Base-by-base conservation (phyloP, 2,329 filamentous ascomycete species). In the Aspergillus uvarum region DNA sequence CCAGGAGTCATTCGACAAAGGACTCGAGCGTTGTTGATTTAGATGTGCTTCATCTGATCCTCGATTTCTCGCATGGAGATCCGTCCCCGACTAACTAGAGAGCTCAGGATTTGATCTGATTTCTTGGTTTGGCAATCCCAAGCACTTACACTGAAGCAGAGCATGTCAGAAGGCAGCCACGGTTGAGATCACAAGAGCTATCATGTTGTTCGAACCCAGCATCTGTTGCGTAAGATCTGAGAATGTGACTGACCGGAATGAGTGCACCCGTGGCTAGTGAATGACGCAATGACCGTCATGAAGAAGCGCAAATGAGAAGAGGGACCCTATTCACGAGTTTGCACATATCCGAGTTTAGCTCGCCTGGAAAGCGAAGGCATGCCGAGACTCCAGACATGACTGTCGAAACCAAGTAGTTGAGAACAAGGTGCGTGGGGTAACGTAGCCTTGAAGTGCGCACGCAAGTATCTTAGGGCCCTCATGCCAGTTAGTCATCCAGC, bases 171-270 rank as follows among this genome's bases (percentile, higher is more conserved):
- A 98, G 99, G 76, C 95, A 94, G 80, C 95, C 95, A 82, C 98
- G 99, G 76, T 95, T 92, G 92, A 98, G 99, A 85, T 99, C 95
- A 67, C 93, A 96, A 68, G 95, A 95, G 95, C 95, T 95, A 99
- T 99, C 94, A 99, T 99, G 89, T 99, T 99, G 92, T 98, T 99
- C 76, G 95, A 94, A 85, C 98, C 95, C 85, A 96, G 99, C 92
- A 99, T 98, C 83, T 99, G 95, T 86, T 99, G 95, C 74, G 95
- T 98, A 80, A 99, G 87, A 86, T 99, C 95, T 60, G 95, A 94
- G 64, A 99, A 95, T 76, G 89, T 93, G 80, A 98, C 90, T 70
- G 95, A 93, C 77, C 95, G 95, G 94, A 98, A 99, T 72, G 91
- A 92, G 95, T 82, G 70, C 93, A 90, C 73, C 89, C 88, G 80